Percentiles rank a stretch among this genome's conserved stretches.
phyloP scores from a whole-genome alignment of 352 stramenopile species.

The Phytophthora tubulina region DNA sequence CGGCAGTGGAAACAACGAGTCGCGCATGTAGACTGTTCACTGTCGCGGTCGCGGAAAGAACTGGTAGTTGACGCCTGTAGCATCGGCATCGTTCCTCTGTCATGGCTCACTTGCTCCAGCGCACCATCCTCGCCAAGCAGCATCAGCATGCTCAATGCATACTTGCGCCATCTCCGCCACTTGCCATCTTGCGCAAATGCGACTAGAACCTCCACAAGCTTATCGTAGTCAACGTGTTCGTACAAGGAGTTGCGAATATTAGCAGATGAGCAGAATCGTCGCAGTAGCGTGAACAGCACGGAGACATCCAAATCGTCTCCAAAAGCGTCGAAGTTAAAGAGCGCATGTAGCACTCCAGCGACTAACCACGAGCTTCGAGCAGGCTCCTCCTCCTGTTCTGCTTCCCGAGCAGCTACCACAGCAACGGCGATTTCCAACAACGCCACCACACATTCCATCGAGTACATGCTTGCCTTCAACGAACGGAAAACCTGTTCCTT shows the following conservation, averaged over 20 bases:
- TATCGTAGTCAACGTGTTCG: conserved; percentile 57
- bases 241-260: conserved; percentile 50
- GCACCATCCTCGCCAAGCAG: conserved; percentile 63
- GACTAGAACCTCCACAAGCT: conserved; percentile 52
- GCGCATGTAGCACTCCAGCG: conserved; percentile 56
- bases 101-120: conserved; percentile 43
- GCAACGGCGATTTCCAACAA: conserved; percentile 54
- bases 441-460: conserved; percentile 65
- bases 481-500: conserved; percentile 46
- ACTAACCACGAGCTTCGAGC: conserved; percentile 56
- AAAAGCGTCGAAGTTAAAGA: conserved; percentile 50
- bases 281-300: conserved; percentile 52
- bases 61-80: conserved; percentile 25
- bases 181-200: conserved; percentile 41
- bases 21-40: conserved; percentile 37
- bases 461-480: conserved; percentile 54
- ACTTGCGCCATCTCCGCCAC: conserved; percentile 53
- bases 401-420: conserved; percentile 17
- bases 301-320: conserved; percentile 58
- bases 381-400: conserved; percentile 32
- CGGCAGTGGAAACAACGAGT: conserved; percentile 71
- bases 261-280: conserved; percentile 49
- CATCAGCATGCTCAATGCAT: conserved; percentile 46
- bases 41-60: conserved; percentile 24
- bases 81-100: conserved; percentile 25